These are phyloP conservation scores for Neonectria neomacrospora DNA, from an alignment of 2,329 filamentous ascomycete species.

Conservation along the genomic window DNA sequence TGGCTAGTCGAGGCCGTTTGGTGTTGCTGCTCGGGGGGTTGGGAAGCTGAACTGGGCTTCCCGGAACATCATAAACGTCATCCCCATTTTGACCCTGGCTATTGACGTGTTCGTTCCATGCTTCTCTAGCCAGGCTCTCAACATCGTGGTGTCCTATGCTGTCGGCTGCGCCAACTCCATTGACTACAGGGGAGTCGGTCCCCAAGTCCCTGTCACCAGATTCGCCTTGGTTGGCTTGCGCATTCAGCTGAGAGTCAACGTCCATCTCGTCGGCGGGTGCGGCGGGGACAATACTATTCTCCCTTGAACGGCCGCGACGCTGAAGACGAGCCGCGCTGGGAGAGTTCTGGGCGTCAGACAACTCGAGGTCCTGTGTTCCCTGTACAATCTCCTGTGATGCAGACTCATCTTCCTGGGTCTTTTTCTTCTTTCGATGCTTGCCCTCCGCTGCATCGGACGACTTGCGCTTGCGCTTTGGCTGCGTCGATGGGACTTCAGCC, in stretches of 20 bases:
- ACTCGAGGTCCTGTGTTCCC: slow-evolving; percentile 35
- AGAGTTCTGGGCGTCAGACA: slow-evolving; percentile 40
- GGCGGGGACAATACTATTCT: slow-evolving; percentile 38
- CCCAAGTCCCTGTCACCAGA: slow-evolving; percentile 25
- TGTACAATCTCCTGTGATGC: slow-evolving; percentile 36
- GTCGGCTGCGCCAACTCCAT: slow-evolving; percentile 18
- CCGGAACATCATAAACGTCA: slow-evolving; percentile 43
- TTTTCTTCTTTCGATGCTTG: slow-evolving; percentile 50
- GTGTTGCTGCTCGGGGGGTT: slow-evolving; percentile 38
- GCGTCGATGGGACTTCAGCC: slow-evolving; percentile 31
- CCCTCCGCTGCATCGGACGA: slow-evolving; percentile 44
- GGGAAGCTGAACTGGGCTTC: slow-evolving; percentile 35
- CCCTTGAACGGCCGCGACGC: slow-evolving; percentile 35
- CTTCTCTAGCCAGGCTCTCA: slow-evolving; percentile 48
- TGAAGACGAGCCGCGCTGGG: slow-evolving; percentile 44
- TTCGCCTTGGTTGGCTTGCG: slow-evolving; percentile 20
- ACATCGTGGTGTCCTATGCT: slow-evolving; percentile 39
- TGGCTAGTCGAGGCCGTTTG: slow-evolving; percentile 49
- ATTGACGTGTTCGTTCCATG: slow-evolving; percentile 50
- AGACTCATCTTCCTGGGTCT: slow-evolving; percentile 34
- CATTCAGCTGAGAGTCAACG: slow-evolving; percentile 29
- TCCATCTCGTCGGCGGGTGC: slow-evolving; percentile 40
- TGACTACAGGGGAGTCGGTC: slow-evolving; percentile 20
- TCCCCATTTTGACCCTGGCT: slow-evolving; percentile 39
- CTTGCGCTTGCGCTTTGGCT: slow-evolving; percentile 50